phyloP scores from a whole-genome alignment of 768 basidiomycete genomes.

The Leucosporidium creatinivorum region DNA sequence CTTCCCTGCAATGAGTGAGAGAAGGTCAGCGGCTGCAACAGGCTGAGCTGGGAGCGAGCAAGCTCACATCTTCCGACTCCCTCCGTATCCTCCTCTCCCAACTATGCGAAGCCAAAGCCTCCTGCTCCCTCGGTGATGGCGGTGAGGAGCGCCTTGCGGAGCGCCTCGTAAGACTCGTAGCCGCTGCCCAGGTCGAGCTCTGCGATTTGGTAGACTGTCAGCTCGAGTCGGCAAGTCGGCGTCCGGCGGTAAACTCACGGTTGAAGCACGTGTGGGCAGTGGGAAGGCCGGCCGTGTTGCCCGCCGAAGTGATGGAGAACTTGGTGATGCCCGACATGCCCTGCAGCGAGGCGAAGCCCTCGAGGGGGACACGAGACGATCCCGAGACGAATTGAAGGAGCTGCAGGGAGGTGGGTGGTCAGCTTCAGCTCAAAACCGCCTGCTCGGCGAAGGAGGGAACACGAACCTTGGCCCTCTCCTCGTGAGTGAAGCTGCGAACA shows the following conservation, averaged over 20 bases:
- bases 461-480: conserved; percentile 72
- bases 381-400: conserved; percentile 91
- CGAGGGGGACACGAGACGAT: conserved; percentile 79
- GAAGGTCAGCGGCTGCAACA: no score
- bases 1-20: no score
- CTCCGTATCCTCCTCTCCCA: no score
- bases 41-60: no score
- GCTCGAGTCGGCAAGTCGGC: not conserved
- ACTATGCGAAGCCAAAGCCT: conserved; percentile 76
- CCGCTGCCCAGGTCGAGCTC: conserved; percentile 64
- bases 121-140: conserved; percentile 95
- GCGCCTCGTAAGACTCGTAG: conserved; percentile 92
- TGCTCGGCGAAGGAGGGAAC: not conserved
- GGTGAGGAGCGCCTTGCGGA: conserved; percentile 78
- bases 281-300: conserved; percentile 11
- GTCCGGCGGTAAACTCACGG: not conserved
- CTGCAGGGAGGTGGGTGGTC: not conserved
- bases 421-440: not conserved
- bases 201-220: conserved; percentile 38
- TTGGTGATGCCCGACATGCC: conserved; percentile 40
- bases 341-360: conserved; percentile 87
- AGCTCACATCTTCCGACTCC: no score
- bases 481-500: conserved; percentile 90
- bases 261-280: conserved; percentile 39
- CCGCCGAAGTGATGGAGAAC: conserved; percentile 32